Percentiles rank a stretch among this genome's conserved stretches.
Evolutionary conservation across 1,139 yeast genomes (phyloP).

Genomic region (Kodamaea suecica): DNA sequence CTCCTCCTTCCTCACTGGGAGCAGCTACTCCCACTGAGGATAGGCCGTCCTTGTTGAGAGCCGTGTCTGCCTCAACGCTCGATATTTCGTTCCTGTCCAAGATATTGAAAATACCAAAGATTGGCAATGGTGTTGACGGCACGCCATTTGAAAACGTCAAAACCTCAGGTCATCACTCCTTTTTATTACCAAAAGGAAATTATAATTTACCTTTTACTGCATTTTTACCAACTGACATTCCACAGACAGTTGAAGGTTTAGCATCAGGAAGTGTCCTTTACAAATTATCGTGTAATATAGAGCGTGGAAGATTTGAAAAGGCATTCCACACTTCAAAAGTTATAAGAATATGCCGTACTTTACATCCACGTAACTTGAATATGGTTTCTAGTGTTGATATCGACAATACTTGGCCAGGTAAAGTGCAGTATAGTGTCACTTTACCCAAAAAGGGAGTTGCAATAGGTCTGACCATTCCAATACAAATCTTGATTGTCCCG

Average conservation of each 20-base stretch:
- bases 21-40: neutral
- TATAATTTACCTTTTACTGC: slow-evolving; percentile 62
- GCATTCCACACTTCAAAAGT: slow-evolving; percentile 31
- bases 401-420: slow-evolving; percentile 62
- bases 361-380: slow-evolving; percentile 49
- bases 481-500: slow-evolving; percentile 56
- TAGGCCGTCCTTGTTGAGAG: slow-evolving; percentile 12
- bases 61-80: slow-evolving; percentile 19
- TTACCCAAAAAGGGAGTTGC: slow-evolving; percentile 59
- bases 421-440: slow-evolving; percentile 59
- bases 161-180: slow-evolving; percentile 31
- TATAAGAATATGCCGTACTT: slow-evolving; percentile 44
- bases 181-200: slow-evolving; percentile 59
- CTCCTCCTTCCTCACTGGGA: neutral
- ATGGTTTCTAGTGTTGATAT: slow-evolving; percentile 56
- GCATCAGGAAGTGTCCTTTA: slow-evolving; percentile 54
- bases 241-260: slow-evolving; percentile 69
- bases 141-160: slow-evolving; percentile 36
- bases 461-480: slow-evolving; percentile 53
- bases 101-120: slow-evolving; percentile 25
- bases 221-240: slow-evolving; percentile 54
- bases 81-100: slow-evolving; percentile 5
- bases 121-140: slow-evolving; percentile 38
- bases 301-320: slow-evolving; percentile 51
- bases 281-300: slow-evolving; percentile 52